A percentile compares a stretch with the other conserved stretches of the same genome.
These are phyloP conservation scores for Lonicera japonica DNA, from an alignment of 129 eudicot species.

Conservation along the genomic window DNA sequence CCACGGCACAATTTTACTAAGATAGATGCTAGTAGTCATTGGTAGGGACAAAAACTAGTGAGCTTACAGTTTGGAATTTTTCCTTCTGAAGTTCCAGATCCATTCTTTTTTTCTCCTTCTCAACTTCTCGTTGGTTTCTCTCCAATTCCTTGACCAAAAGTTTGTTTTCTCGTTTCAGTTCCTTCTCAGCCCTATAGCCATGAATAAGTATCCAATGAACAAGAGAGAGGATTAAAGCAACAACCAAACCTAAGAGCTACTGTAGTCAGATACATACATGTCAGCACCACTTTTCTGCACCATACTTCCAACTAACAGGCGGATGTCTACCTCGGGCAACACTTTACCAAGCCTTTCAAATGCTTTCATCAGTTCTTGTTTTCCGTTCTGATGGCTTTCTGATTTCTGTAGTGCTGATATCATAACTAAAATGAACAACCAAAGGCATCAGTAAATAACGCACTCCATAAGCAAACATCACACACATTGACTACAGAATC, in stretches of 20 bases:
- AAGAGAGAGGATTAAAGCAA: background rate
- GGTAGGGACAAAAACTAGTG: background rate
- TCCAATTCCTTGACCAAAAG: slow-evolving; percentile 66
- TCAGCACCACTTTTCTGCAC: slow-evolving; percentile 52
- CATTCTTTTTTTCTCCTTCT: slow-evolving; percentile 70
- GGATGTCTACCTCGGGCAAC: slow-evolving; percentile 70
- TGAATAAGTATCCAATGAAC: background rate
- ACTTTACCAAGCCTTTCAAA: slow-evolving; percentile 63
- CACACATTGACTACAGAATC: background rate
- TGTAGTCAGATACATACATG: slow-evolving; percentile 49
- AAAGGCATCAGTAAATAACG: background rate
- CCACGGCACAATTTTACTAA: background rate
- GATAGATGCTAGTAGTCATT: background rate
- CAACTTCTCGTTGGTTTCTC: slow-evolving; percentile 70
- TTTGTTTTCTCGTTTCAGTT: slow-evolving; percentile 47
- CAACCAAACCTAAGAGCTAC: background rate
- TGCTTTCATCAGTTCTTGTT: slow-evolving; percentile 49
- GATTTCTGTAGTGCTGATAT: slow-evolving; percentile 47
- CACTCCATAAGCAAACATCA: background rate
- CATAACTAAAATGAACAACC: slow-evolving; percentile 42
- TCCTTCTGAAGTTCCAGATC: slow-evolving; percentile 84
- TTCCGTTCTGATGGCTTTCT: slow-evolving; percentile 33
- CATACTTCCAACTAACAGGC: slow-evolving; percentile 48
- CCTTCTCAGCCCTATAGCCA: slow-evolving; percentile 72
- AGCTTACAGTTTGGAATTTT: slow-evolving; percentile 68